phyloP scores from a whole-genome alignment of 2,329 filamentous ascomycete species.

The Fusarium citri region DNA sequence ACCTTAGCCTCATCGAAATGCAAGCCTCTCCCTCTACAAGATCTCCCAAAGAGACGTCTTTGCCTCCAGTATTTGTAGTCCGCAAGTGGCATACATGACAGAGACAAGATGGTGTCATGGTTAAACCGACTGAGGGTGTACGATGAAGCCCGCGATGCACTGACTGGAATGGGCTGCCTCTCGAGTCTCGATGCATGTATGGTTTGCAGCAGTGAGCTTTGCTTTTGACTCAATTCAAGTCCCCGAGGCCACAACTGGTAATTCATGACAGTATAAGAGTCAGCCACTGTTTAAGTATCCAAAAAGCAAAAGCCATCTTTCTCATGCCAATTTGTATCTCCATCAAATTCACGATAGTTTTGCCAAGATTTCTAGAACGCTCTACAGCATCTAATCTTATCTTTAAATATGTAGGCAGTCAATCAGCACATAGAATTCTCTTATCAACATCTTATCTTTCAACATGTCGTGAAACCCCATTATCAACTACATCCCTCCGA shows the following conservation, averaged over 20 bases:
- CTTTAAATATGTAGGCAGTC: no score
- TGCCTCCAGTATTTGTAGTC: background rate
- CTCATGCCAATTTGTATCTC: background rate
- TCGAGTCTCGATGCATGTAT: background rate
- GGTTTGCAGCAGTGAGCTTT: background rate
- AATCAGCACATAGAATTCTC: no score
- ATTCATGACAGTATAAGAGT: rapidly evolving
- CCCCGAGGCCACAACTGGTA: rapidly evolving
- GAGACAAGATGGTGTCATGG: constrained; percentile 5
- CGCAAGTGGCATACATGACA: background rate
- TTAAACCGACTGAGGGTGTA: constrained; percentile 12
- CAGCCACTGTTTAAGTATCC: background rate
- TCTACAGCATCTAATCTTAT: background rate
- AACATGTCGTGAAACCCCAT: constrained; percentile 12
- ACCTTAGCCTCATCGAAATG: background rate
- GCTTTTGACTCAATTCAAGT: background rate
- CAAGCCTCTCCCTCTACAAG: background rate
- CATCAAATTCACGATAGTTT: rapidly evolving
- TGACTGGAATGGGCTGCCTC: background rate
- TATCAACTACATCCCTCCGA: background rate
- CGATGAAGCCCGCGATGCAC: background rate
- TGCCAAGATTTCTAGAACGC: background rate
- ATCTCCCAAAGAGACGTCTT: background rate
- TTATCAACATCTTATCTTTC: background rate
- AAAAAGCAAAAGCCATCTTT: background rate